Evolutionary conservation across 2,329 filamentous ascomycete genomes (phyloP).

Genomic region (Cordyceps cateniannulata): DNA sequence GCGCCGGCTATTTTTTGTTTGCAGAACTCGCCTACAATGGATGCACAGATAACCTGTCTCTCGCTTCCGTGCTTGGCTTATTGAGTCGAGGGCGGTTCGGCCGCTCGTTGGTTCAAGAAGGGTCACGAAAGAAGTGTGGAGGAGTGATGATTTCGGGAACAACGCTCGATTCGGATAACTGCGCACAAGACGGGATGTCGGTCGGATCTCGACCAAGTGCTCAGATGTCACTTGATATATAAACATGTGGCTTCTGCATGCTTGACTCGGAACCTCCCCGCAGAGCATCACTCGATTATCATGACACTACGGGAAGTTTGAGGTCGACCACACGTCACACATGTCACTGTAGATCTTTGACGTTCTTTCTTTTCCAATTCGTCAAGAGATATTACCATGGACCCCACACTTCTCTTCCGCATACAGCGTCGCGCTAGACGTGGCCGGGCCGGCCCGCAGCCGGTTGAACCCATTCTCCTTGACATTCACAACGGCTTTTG

Average conservation of each 20-base stretch:
- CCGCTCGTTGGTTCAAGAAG: background rate
- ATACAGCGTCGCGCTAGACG: slow-evolving; percentile 3
- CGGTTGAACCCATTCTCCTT: background rate
- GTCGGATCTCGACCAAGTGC: background rate
- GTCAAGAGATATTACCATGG: background rate
- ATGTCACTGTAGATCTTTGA: background rate
- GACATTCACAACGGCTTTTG: slow-evolving; percentile 10
- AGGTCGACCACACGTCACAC: background rate
- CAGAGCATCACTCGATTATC: background rate
- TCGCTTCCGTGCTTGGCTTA: background rate
- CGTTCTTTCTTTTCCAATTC: background rate
- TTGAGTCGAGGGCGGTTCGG: background rate
- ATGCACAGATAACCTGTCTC: background rate
- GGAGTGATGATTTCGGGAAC: background rate
- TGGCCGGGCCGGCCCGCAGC: background rate
- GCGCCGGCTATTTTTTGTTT: background rate
- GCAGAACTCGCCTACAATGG: background rate
- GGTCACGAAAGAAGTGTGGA: background rate
- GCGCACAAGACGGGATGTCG: background rate
- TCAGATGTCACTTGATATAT: background rate
- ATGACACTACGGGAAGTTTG: background rate
- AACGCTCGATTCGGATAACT: background rate
- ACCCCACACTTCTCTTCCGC: background rate
- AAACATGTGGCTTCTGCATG: slow-evolving; percentile 1
- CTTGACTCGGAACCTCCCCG: background rate